Evolutionary conservation across 2,329 filamentous ascomycete species (phyloP).

Genomic region (Uncinocarpus reesii): DNA sequence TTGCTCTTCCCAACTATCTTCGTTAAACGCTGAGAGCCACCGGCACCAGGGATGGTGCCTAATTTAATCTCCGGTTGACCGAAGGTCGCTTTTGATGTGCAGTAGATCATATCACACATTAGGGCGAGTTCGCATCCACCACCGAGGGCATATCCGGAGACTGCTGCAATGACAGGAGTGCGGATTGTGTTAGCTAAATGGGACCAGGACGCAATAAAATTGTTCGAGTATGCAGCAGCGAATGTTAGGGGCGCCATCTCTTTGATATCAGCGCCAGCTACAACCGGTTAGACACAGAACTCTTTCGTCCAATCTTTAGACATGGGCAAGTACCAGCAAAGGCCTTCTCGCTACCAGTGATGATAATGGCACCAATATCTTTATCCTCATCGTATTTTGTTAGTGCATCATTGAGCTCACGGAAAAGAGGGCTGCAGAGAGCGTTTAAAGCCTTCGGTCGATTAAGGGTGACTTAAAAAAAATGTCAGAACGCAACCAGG

Average conservation of each 20-base stretch:
- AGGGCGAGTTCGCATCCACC: slow-evolving; percentile 94
- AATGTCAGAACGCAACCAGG: not conserved
- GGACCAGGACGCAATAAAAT: slow-evolving; percentile 96
- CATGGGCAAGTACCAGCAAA: slow-evolving; percentile 54
- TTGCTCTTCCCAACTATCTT: slow-evolving; percentile 70
- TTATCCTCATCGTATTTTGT: slow-evolving; percentile 58
- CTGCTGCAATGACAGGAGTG: slow-evolving; percentile 87
- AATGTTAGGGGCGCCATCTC: slow-evolving; percentile 95
- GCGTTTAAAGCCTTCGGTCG: slow-evolving; percentile 94
- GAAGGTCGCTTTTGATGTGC: slow-evolving; percentile 74
- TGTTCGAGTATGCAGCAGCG: slow-evolving; percentile 69
- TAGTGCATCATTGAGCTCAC: slow-evolving; percentile 75
- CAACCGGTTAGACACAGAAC: not conserved
- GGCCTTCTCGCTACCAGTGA: slow-evolving; percentile 81
- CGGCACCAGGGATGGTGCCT: slow-evolving; percentile 82
- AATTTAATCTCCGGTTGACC: slow-evolving; percentile 97
- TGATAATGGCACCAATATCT: slow-evolving; percentile 62
- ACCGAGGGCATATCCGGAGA: slow-evolving; percentile 87
- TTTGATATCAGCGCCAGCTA: slow-evolving; percentile 92
- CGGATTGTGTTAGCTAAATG: slow-evolving; percentile 72
- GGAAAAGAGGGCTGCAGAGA: slow-evolving; percentile 79
- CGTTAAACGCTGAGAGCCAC: slow-evolving; percentile 80
- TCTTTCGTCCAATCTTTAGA: not conserved
- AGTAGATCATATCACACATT: slow-evolving; percentile 96
- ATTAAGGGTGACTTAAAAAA: slow-evolving; percentile 67